phyloP scores from a whole-genome alignment of 2,329 filamentous ascomycete genomes.

The Orbilia quercus region DNA sequence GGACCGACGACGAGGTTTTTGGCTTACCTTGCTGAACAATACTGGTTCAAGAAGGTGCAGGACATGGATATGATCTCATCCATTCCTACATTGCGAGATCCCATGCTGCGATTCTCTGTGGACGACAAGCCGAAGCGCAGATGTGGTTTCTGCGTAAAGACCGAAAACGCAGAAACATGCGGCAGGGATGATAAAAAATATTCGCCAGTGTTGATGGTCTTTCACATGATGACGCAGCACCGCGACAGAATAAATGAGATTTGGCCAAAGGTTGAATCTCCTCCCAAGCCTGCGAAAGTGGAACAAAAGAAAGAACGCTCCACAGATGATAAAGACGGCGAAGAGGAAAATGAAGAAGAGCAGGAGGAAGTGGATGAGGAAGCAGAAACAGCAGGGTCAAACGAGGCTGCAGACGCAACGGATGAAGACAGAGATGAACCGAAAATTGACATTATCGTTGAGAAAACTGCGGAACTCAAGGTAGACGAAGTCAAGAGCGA shows the following conservation, averaged over 20 bases:
- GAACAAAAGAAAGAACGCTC: background rate
- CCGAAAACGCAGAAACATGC: background rate
- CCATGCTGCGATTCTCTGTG: conserved; percentile 6
- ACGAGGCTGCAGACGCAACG: background rate
- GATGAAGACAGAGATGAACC: too few species aligned
- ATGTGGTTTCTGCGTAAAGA: conserved; percentile 30
- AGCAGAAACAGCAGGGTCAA: background rate
- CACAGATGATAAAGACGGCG: background rate
- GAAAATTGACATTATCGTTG: too few species aligned
- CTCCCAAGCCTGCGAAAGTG: background rate
- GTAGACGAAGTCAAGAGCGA: too few species aligned
- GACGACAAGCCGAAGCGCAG: conserved; percentile 26
- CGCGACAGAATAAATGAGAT: conserved; percentile 11
- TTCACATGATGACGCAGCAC: conserved; percentile 40
- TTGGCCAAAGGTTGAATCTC: conserved; percentile 18
- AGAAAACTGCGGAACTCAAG: too few species aligned
- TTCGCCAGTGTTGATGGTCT: conserved; percentile 37
- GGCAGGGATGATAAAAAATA: conserved; percentile 2
- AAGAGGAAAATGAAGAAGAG: background rate
- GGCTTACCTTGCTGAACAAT: conserved; percentile 18
- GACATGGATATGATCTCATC: conserved; percentile 5
- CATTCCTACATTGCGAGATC: background rate
- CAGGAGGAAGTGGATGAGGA: background rate
- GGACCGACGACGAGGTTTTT: conserved; percentile 38
- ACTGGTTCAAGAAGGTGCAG: conserved; percentile 22